Evolutionary conservation across 306 rosid genomes (phyloP).

Genomic region (Inga laurina): DNA sequence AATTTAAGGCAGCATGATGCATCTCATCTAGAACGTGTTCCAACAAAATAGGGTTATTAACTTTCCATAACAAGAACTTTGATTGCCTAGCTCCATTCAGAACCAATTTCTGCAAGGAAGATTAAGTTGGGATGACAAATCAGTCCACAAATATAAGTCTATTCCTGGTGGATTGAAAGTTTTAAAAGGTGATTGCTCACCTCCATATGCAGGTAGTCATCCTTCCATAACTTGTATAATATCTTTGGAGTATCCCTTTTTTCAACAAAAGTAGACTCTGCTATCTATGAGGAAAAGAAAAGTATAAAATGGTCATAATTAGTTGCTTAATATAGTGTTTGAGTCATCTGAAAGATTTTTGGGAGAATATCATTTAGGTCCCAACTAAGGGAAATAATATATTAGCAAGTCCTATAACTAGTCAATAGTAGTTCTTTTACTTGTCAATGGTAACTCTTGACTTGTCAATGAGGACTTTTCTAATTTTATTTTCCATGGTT

Average conservation of each 20-base stretch:
- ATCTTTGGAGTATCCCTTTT: slow-evolving; percentile 78
- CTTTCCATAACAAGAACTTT: slow-evolving; percentile 66
- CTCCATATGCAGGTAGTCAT: slow-evolving; percentile 87
- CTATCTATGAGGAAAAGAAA: slow-evolving; percentile 50
- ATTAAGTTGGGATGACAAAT: slow-evolving; percentile 24
- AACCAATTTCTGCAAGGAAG: slow-evolving; percentile 64
- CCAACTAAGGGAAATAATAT: too few relatives aligned
- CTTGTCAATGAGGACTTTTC: too few relatives aligned
- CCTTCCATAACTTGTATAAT: slow-evolving; percentile 74
- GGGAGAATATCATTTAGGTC: too few relatives aligned
- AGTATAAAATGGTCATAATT: neutral
- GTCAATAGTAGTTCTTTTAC: too few relatives aligned
- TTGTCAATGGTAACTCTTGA: too few relatives aligned
- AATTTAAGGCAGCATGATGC: slow-evolving; percentile 88
- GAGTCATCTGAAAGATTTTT: neutral
- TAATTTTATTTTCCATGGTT: too few relatives aligned
- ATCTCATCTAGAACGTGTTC: slow-evolving; percentile 80
- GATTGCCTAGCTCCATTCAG: slow-evolving; percentile 33
- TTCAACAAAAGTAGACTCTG: slow-evolving; percentile 74
- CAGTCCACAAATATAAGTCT: slow-evolving; percentile 12
- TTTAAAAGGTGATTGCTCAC: slow-evolving; percentile 42
- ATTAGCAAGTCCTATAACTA: too few relatives aligned
- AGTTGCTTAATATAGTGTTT: neutral
- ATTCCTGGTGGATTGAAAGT: neutral
- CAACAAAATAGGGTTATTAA: slow-evolving; percentile 60